Conservation (phyloP, 2,329 filamentous ascomycete genomes). For the Cyphellophora europaea region DNA sequence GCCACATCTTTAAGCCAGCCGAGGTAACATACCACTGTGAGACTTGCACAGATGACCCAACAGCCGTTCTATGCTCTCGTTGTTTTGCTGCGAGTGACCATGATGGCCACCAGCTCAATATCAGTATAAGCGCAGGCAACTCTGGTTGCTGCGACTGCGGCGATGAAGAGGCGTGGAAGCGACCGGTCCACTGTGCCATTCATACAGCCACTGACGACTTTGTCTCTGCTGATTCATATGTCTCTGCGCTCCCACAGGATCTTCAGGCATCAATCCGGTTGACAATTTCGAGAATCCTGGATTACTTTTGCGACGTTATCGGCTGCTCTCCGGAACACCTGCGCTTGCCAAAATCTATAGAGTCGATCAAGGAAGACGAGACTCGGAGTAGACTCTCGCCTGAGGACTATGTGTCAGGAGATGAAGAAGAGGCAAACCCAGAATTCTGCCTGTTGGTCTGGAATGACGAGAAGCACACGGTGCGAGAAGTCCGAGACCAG, state of each 20-base stretch:
- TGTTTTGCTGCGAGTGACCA: conserved; percentile 97
- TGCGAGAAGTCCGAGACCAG: conserved; percentile 81
- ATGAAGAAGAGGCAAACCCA: conserved; percentile 52
- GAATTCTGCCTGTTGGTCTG: conserved; percentile 83
- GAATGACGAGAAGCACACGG: conserved; percentile 98
- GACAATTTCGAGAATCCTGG: conserved; percentile 76
- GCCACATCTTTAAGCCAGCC: conserved; percentile 91
- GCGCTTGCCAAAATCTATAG: conserved; percentile 71
- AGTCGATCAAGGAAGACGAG: conserved; percentile 76
- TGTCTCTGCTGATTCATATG: conserved; percentile 44
- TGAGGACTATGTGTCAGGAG: conserved; percentile 60
- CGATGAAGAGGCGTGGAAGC: conserved; percentile 86
- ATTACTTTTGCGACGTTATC: conserved; percentile 96
- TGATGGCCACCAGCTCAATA: conserved; percentile 81
- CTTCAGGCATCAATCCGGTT: conserved; percentile 68
- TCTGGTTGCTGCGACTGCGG: conserved; percentile 97
- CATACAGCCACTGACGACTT: conserved; percentile 62
- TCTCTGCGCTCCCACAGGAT: conserved; percentile 55
- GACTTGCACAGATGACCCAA: conserved; percentile 89
- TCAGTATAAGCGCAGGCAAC: conserved; percentile 80
- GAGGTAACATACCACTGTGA: conserved; percentile 92
- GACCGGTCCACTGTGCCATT: conserved; percentile 84
- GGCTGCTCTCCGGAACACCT: conserved; percentile 96
- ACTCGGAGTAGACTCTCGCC: conserved; percentile 64
- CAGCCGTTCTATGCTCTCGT: conserved; percentile 84